Conservation (phyloP, 1,284 basidiomycete species). For the Bondarzewia mesenterica region DNA sequence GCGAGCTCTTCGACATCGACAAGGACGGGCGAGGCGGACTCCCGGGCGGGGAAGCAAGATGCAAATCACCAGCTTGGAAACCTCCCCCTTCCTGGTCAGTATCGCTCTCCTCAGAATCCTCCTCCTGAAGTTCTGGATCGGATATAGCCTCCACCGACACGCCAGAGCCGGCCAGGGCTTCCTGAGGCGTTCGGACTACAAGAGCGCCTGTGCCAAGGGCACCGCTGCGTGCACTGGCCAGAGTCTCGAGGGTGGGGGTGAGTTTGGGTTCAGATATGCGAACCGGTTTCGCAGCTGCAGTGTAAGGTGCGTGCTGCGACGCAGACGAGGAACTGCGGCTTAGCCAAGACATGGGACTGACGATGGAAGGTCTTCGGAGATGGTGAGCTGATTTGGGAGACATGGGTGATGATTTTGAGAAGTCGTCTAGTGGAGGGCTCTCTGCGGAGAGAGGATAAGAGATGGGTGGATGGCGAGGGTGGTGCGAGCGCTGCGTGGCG, state of each 20-base stretch:
- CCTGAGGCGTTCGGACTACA: conserved; percentile 68
- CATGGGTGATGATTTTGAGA: conserved; percentile 13
- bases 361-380: conserved; percentile 22
- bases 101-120: conserved; percentile 17
- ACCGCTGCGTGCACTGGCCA: conserved; percentile 34
- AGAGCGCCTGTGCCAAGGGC: conserved; percentile 58
- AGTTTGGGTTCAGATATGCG: conserved; percentile 58
- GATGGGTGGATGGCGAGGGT: conserved; percentile 1
- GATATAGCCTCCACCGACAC: conserved; percentile 8
- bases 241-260: conserved; percentile 36
- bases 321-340: conserved; percentile 22
- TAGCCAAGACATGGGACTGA: conserved; percentile 27
- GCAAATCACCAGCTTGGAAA: conserved; percentile 11
- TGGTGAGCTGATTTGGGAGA: conserved; percentile 14
- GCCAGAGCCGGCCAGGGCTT: conserved; percentile 40
- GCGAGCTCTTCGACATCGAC: conserved; percentile 19
- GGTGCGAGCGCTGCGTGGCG: conserved; percentile 4
- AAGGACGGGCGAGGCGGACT: conserved; percentile 16
- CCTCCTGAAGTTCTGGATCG: conserved; percentile 9
- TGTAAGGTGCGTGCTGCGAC: conserved; percentile 11
- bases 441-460: conserved; percentile 8
- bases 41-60: conserved; percentile 10
- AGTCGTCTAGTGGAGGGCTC: conserved; percentile 2
- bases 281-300: conserved; percentile 32
- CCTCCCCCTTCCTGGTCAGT: conserved; percentile 15